Conservation (phyloP, 139 green algal genomes). For the Chlamydomonas incerta region DNA sequence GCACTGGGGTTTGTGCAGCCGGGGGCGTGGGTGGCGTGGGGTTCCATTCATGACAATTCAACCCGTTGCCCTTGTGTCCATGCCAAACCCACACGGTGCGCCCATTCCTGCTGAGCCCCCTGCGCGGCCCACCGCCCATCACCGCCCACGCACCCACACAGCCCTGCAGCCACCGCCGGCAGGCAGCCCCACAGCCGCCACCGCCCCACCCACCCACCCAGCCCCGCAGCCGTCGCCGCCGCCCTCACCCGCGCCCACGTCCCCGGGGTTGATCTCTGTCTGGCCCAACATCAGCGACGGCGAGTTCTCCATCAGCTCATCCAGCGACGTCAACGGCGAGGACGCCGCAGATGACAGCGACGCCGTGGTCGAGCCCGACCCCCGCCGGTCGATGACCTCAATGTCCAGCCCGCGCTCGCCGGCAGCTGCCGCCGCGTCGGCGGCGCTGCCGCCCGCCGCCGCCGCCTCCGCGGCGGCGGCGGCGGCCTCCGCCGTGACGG, state of each 20-base stretch:
- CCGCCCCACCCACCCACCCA: no score
- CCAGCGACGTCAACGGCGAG: not conserved
- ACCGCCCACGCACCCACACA: no score
- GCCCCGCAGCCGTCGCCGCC: no score
- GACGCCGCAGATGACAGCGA: not conserved
- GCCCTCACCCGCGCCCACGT: not conserved
- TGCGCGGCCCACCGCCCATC: no score
- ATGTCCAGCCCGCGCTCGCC: not conserved
- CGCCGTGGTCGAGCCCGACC: not conserved
- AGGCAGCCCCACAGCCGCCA: no score
- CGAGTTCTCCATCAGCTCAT: not conserved
- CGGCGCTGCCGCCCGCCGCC: not conserved
- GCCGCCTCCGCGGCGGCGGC: not conserved
- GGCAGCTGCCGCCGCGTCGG: not conserved
- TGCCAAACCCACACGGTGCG: no score
- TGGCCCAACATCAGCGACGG: not conserved
- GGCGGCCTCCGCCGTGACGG: not conserved
- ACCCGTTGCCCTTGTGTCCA: no score
- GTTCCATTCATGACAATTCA: no score
- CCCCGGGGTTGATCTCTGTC: not conserved
- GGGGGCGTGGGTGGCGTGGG: no score
- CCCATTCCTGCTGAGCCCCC: no score
- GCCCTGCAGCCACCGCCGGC: no score
- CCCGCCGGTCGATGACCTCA: not conserved
- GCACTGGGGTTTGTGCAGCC: no score